Conservation (phyloP, 1,284 basidiomycete genomes). For the Afroboletus lepidellus region DNA sequence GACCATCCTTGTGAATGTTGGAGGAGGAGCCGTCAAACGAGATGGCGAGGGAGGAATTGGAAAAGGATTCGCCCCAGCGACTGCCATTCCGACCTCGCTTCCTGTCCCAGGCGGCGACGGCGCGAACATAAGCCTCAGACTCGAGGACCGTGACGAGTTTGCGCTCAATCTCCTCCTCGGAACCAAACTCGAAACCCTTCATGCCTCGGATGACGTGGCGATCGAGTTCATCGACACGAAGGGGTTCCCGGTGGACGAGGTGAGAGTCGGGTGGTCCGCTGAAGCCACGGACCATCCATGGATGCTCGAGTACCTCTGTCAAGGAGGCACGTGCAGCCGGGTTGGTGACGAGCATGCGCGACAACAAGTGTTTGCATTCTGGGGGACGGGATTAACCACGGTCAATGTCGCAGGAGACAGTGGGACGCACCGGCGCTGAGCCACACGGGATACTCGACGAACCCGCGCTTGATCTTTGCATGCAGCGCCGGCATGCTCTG, state of each 20-base stretch:
- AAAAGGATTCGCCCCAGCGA: constrained; percentile 54
- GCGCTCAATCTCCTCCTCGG: constrained; percentile 81
- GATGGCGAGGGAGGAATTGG: constrained; percentile 64
- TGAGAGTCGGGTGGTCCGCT: constrained; percentile 79
- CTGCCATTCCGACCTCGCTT: constrained; percentile 55
- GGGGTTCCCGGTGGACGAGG: constrained; percentile 84
- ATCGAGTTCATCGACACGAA: constrained; percentile 86
- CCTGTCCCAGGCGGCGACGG: constrained; percentile 78
- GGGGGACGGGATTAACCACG: constrained; percentile 15
- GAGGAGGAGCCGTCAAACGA: constrained; percentile 54
- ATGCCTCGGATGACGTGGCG: constrained; percentile 85
- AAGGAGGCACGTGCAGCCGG: constrained; percentile 84
- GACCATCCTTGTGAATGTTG: constrained; percentile 37
- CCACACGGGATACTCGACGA: constrained; percentile 98
- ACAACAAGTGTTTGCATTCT: constrained; percentile 95
- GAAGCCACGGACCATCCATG: constrained; percentile 95
- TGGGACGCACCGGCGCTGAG: constrained; percentile 74
- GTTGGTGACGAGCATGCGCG: constrained; percentile 95
- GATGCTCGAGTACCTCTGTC: constrained; percentile 84
- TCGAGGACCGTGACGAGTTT: constrained; percentile 74
- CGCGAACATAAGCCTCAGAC: constrained; percentile 75
- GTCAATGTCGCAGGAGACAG: constrained; percentile 3
- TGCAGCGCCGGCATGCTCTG: constrained; percentile 99
- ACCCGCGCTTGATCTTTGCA: constrained; percentile 97
- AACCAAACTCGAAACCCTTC: constrained; percentile 96